Conservation (phyloP, 2,329 filamentous ascomycete species). For the Trichoderma asperellum region DNA sequence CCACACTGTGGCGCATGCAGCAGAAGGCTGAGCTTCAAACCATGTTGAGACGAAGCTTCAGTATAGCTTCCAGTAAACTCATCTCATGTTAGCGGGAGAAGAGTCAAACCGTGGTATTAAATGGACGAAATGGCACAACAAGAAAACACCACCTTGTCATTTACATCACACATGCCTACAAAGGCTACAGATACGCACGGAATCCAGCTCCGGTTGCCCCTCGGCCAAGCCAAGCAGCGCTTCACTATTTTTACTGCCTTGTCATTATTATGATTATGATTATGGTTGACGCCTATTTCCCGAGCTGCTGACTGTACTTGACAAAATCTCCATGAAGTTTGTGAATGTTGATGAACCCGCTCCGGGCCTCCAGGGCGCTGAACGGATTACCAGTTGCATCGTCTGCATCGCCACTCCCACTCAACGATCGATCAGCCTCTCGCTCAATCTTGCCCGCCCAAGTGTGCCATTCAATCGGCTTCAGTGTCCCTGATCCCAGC, state of each 20-base stretch:
- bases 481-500: slow-evolving; percentile 72
- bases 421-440: slow-evolving; percentile 65
- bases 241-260: not conserved
- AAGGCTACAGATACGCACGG: not conserved
- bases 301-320: slow-evolving; percentile 57
- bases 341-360: slow-evolving; percentile 86
- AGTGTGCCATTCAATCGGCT: slow-evolving; percentile 81
- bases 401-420: slow-evolving; percentile 66
- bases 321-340: slow-evolving; percentile 78
- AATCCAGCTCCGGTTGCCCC: not conserved
- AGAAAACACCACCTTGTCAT: not conserved
- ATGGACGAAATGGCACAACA: not conserved
- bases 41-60: not conserved
- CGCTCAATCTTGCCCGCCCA: slow-evolving; percentile 86
- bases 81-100: not conserved
- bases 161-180: not conserved
- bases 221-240: not conserved
- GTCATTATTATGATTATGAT: not conserved
- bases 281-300: slow-evolving; percentile 34
- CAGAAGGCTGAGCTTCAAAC: slow-evolving; percentile 5
- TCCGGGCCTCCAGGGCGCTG: slow-evolving; percentile 73
- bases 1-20: slow-evolving; percentile 14
- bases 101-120: not conserved
- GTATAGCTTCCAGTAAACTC: not conserved
- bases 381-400: slow-evolving; percentile 80